Percentiles rank a stretch among this genome's conserved stretches.
Evolutionary conservation across 805 yeast genomes (phyloP).

Genomic region (Wickerhamiella sergipiensis): DNA sequence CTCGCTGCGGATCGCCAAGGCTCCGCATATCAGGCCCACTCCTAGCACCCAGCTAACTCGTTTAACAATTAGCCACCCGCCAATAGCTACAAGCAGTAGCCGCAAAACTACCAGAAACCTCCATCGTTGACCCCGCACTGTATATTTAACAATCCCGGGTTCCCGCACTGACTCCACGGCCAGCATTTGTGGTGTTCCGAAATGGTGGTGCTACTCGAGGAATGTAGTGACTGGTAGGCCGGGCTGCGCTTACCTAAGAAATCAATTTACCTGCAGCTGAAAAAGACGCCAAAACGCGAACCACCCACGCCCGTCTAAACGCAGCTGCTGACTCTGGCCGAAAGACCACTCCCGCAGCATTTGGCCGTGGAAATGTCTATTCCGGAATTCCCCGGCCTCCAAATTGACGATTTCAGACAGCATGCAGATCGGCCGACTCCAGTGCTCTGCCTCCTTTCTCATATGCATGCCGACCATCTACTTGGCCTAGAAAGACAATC

Average conservation of each 20-base stretch:
- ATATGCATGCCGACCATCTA: constrained; percentile 43
- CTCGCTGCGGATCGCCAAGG: not conserved
- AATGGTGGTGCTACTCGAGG: not conserved
- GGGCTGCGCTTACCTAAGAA: not conserved
- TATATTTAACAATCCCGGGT: not conserved
- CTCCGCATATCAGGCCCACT: constrained; percentile 5
- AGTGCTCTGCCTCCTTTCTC: constrained; percentile 31
- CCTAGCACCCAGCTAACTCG: not conserved
- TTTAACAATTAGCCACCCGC: not conserved
- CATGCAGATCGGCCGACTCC: constrained; percentile 13
- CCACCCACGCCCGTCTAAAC: not conserved
- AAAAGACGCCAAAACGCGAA: not conserved
- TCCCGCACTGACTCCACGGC: not conserved
- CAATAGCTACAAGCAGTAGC: not conserved
- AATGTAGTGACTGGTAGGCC: not conserved
- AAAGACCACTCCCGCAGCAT: too few species aligned
- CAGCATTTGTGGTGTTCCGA: not conserved
- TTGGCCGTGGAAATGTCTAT: constrained; percentile 16
- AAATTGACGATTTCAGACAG: constrained; percentile 25
- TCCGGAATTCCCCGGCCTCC: constrained; percentile 35
- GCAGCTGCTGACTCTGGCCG: not conserved
- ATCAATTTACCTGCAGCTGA: not conserved
- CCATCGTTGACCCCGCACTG: not conserved
- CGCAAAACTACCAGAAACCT: not conserved
- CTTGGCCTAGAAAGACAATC: constrained; percentile 30